Evolutionary conservation across 2,329 filamentous ascomycete genomes (phyloP).

Genomic region (Penicillium oxalicum): DNA sequence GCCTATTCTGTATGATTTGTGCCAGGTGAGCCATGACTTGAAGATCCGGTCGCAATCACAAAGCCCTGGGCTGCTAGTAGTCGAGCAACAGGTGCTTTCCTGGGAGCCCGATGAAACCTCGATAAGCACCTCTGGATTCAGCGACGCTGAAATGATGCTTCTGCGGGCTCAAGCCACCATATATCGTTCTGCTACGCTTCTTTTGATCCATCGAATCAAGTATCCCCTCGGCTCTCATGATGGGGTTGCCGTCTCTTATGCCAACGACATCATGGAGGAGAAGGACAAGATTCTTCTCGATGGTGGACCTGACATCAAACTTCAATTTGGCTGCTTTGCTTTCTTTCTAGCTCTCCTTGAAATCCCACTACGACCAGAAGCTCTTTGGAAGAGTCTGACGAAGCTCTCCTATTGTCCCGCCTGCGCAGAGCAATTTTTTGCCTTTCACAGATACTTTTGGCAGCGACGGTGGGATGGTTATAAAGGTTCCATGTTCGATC

Average conservation of each 20-base stretch:
- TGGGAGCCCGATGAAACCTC: background rate
- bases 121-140: background rate
- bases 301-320: background rate
- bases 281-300: slow-evolving; percentile 1
- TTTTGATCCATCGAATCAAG: slow-evolving; percentile 3
- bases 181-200: slow-evolving; percentile 1
- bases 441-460: slow-evolving; percentile 3
- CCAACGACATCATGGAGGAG: slow-evolving; percentile 3
- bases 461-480: slow-evolving; percentile 2
- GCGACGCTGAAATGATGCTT: background rate
- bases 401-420: background rate
- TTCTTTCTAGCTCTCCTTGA: slow-evolving; percentile 2
- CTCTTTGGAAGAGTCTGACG: background rate
- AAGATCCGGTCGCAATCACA: background rate
- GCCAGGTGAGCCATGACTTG: slow-evolving; percentile 2
- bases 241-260: slow-evolving; percentile 1
- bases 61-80: background rate
- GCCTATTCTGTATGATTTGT: slow-evolving; percentile 2
- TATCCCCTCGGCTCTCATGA: background rate
- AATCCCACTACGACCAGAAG: slow-evolving; percentile 1
- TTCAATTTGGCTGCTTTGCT: slow-evolving; percentile 1
- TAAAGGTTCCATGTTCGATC: background rate
- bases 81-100: background rate
- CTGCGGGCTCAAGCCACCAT: background rate
- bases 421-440: slow-evolving; percentile 3